Evolutionary conservation across 106 monocot species (phyloP).

Genomic region (Dioscorea dumetorum): DNA sequence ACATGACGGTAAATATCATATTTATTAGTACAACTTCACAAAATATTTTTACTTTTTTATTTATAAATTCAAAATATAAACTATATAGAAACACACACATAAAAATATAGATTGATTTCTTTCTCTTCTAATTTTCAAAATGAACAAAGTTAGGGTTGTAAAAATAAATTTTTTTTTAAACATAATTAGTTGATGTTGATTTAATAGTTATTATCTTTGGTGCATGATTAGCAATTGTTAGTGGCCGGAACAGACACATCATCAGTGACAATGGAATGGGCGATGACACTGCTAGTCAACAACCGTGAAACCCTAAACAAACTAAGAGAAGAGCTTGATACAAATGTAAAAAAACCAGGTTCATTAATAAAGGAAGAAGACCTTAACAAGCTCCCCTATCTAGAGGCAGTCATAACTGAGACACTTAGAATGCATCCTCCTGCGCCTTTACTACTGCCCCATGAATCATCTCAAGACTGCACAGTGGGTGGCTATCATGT

Average conservation of each 20-base stretch:
- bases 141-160: no score
- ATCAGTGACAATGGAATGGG: constrained; percentile 29
- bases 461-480: constrained; percentile 23
- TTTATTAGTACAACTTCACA: no score
- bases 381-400: constrained; percentile 15
- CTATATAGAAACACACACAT: no score
- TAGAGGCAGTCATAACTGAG: constrained; percentile 13
- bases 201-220: no score
- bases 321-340: constrained; percentile 13
- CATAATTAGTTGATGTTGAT: no score
- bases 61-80: no score
- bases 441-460: constrained; percentile 17
- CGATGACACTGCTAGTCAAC: constrained; percentile 19
- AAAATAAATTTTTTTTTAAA: no score
- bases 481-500: constrained; percentile 21
- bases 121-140: no score
- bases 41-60: no score
- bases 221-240: background rate
- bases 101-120: no score
- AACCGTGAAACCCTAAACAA: constrained; percentile 11
- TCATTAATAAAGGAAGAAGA: background rate
- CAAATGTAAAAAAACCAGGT: background rate
- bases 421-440: constrained; percentile 24
- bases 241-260: constrained; percentile 26
- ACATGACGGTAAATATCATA: no score